These are phyloP conservation scores for Mycena pura DNA, from an alignment of 768 basidiomycete genomes.

Conservation along the genomic window DNA sequence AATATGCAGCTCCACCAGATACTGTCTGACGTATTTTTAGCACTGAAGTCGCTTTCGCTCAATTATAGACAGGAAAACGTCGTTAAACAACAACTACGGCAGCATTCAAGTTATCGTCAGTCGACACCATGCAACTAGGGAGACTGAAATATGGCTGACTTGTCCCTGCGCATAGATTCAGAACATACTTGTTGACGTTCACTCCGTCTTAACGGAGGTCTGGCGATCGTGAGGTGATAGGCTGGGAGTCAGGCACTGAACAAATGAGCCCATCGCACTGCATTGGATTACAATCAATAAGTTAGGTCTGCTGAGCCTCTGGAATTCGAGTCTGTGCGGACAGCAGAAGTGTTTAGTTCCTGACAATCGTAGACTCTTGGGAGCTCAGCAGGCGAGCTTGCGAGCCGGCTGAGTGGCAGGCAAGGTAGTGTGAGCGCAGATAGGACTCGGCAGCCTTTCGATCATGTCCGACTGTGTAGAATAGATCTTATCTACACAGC, in stretches of 20 bases:
- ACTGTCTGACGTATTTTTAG: neutral
- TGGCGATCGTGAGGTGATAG: constrained; percentile 11
- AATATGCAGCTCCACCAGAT: constrained; percentile 12
- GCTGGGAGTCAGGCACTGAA: neutral
- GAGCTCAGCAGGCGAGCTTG: no score
- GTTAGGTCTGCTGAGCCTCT: neutral
- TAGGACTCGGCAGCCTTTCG: no score
- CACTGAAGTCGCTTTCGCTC: constrained; percentile 38
- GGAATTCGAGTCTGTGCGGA: no score
- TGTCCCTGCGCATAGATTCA: constrained; percentile 16
- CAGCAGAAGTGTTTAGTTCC: no score
- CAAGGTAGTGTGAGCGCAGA: no score
- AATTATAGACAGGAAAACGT: constrained; percentile 42
- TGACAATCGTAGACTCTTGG: no score
- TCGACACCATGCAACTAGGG: constrained; percentile 29
- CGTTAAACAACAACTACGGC: constrained; percentile 39
- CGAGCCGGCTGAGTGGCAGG: no score
- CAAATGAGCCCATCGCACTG: neutral
- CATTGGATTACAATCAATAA: neutral
- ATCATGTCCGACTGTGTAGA: no score
- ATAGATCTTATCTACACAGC: no score
- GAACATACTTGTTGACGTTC: constrained; percentile 1
- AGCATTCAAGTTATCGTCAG: no score
- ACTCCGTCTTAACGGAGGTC: neutral
- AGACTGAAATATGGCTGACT: constrained; percentile 7